Evolutionary conservation across 192 early-diverging fungal species (phyloP).

Genomic region (Linnemannia exigua): DNA sequence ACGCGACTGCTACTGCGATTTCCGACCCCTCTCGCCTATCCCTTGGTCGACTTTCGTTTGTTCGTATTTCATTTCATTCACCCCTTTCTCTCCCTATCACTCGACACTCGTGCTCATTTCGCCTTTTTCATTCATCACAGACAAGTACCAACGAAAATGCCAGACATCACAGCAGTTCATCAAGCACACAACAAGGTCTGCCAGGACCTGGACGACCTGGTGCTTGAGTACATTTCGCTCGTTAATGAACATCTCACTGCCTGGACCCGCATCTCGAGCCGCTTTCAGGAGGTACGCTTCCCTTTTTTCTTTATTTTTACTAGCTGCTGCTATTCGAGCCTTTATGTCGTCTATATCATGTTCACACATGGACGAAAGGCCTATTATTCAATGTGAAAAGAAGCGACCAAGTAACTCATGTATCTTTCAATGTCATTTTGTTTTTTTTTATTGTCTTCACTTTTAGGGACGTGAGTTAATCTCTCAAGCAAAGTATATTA

Average conservation of each 20-base stretch:
- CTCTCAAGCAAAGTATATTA: conserved; percentile 53
- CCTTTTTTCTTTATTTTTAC: too few relatives aligned
- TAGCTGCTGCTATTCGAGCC: too few relatives aligned
- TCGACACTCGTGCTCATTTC: background rate
- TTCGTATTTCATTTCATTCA: background rate
- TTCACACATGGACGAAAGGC: too few relatives aligned
- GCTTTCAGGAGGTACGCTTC: conserved; percentile 40
- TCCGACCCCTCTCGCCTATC: background rate
- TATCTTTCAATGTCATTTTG: background rate
- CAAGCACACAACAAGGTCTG: conserved; percentile 13
- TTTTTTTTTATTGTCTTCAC: background rate
- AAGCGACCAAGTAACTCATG: background rate
- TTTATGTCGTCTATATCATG: too few relatives aligned
- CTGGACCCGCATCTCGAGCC: conserved; percentile 36
- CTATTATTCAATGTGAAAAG: background rate
- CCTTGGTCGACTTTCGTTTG: background rate
- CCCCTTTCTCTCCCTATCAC: background rate
- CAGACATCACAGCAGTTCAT: background rate
- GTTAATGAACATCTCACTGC: conserved; percentile 41
- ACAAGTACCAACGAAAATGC: background rate
- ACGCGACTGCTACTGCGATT: too few relatives aligned
- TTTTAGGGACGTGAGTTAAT: conserved; percentile 47
- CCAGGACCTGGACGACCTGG: conserved; percentile 36
- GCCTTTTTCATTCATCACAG: background rate
- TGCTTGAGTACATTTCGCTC: conserved; percentile 43